Evolutionary conservation across 1,139 yeast species (phyloP), one percentile per base, ranked within the genome.

Genomic region (Taphrina wiesneri): DNA sequence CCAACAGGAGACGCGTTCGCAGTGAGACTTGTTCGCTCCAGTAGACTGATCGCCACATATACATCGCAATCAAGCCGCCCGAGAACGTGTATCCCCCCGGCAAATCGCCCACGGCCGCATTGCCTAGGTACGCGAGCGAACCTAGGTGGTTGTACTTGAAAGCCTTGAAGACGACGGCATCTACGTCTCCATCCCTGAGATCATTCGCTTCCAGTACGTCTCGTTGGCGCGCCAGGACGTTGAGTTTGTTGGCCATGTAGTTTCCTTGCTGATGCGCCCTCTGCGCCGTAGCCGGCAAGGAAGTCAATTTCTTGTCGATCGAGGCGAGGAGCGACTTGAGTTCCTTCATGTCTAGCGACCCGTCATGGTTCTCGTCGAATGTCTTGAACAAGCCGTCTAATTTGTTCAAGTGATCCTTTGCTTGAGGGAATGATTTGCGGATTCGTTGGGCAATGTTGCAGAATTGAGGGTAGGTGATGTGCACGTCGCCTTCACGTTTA

Each of bases 221-320:
- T n/a, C 77, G 74, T 11, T 77, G 71, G 56, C 77, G 77, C 5
- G 85, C 83, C 19, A 85, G 72, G 63, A 80, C 79, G 60, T 81
- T 79, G 56, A 85, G 75, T 73, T 85, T 85, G 70, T 81, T 80
- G 66, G 86, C 88, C 30, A 85, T 73, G 71, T 85, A 85, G 62
- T 77, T 77, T 67, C 89, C 88, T 73, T 85, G 88, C 74, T 85
- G 89, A 70, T 82, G 79, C 1, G 88, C 88, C 63, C 88, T 79
- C 74, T 85, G 89, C 9, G 88, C 88, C 2, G 88, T 85, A 13
- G 88, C 87, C 1, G 88, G 88, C 70, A 85, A 75, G 0, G 87
- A 82, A 2, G 88, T 85, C 65, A 85, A 82, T 73, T 83, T 83
- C 19, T 84, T 79, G 72, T 85, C 87, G 53, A 85, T 82, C 63